Percentiles rank a stretch among this genome's conserved stretches.
phyloP scores from a whole-genome alignment of 306 rosid species.

The Inga oerstediana region DNA sequence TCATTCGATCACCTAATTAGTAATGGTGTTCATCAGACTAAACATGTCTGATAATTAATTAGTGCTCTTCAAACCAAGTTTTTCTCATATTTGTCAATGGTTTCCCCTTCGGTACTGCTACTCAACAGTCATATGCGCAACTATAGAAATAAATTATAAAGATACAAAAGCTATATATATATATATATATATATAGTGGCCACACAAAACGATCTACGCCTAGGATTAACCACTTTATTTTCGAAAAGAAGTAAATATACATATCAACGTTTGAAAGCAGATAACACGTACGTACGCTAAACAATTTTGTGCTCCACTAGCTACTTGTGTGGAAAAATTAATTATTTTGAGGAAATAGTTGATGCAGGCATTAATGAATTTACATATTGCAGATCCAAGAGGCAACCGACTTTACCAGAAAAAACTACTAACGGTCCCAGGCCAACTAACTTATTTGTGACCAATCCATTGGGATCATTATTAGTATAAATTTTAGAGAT shows the following conservation, averaged over 20 bases:
- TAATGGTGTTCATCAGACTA: slow-evolving; percentile 33
- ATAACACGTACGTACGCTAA: slow-evolving; percentile 10
- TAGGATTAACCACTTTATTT: slow-evolving; percentile 11
- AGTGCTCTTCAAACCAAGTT: slow-evolving; percentile 37
- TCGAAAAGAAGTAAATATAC: neutral
- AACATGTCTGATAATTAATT: slow-evolving; percentile 24
- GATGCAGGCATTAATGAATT: slow-evolving; percentile 20
- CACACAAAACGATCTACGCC: neutral
- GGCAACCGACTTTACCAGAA: slow-evolving; percentile 58
- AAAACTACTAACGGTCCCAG: slow-evolving; percentile 65
- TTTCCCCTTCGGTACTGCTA: slow-evolving; percentile 36
- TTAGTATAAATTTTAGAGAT: neutral
- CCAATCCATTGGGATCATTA: slow-evolving; percentile 17
- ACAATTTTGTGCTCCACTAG: slow-evolving; percentile 31
- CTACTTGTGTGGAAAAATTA: slow-evolving; percentile 29
- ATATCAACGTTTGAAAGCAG: slow-evolving; percentile 14
- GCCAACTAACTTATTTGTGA: slow-evolving; percentile 41
- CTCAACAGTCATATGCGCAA: slow-evolving; percentile 36
- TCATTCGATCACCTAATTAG: neutral
- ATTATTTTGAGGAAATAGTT: slow-evolving; percentile 35
- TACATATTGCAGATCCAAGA: slow-evolving; percentile 28
- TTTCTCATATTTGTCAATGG: slow-evolving; percentile 25
- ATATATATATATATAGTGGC: slow-evolving; percentile 31
- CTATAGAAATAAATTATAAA: neutral
- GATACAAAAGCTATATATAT: slow-evolving; percentile 20